A percentile compares a stretch with the other conserved stretches of the same genome.
Evolutionary conservation across 768 basidiomycete genomes (phyloP).

Genomic region (Suillus weaverae): DNA sequence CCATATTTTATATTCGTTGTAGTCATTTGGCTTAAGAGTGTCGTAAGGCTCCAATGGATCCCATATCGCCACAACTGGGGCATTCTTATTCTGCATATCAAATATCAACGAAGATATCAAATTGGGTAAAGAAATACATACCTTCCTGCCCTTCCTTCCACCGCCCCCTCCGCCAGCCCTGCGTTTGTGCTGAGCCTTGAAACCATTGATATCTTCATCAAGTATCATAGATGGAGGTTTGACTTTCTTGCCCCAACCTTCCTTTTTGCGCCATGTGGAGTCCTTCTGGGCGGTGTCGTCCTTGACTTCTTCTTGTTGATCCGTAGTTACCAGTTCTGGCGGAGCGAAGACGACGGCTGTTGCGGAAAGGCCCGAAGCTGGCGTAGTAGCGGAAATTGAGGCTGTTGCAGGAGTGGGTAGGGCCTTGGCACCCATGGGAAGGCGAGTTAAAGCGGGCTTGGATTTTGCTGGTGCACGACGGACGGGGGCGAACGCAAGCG

Average conservation of each 20-base stretch:
- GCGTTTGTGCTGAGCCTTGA: constrained; percentile 59
- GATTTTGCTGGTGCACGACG: constrained; percentile 61
- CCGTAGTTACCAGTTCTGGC: constrained; percentile 49
- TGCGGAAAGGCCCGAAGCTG: constrained; percentile 39
- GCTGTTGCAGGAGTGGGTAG: constrained; percentile 26
- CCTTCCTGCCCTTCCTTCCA: constrained; percentile 61
- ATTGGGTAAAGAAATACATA: constrained; percentile 23
- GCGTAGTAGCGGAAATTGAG: constrained; percentile 26
- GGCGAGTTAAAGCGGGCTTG: constrained; percentile 38
- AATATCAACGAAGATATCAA: constrained; percentile 6
- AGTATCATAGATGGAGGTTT: constrained; percentile 90
- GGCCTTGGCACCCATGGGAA: constrained; percentile 58
- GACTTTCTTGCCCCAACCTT: constrained; percentile 85
- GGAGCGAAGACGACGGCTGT: constrained; percentile 73
- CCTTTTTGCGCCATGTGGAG: constrained; percentile 42
- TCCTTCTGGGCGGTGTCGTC: constrained; percentile 29
- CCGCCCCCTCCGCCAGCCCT: constrained; percentile 54
- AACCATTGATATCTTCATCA: constrained; percentile 87
- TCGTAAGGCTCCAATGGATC: constrained; percentile 82
- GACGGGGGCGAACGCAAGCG: constrained; percentile 85
- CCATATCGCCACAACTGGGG: constrained; percentile 57
- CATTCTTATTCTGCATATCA: constrained; percentile 56
- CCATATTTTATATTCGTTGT: constrained; percentile 85
- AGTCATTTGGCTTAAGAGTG: constrained; percentile 82
- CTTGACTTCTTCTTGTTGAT: constrained; percentile 29